These are phyloP conservation scores for Saccharomycopsis vini DNA, from an alignment of 805 yeast species.

Conservation along the genomic window DNA sequence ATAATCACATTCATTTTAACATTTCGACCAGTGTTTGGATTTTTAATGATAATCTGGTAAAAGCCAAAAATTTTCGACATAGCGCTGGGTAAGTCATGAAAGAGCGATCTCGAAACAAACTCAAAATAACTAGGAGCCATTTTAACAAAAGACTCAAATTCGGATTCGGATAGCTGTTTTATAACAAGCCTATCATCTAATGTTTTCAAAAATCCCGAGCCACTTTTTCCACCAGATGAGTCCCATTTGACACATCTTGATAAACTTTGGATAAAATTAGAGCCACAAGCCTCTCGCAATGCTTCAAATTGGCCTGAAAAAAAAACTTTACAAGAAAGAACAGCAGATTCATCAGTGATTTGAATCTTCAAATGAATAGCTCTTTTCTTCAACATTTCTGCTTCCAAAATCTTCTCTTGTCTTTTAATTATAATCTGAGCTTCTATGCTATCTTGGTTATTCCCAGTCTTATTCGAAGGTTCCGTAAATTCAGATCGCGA, in stretches of 20 bases:
- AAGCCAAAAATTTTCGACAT: conserved; percentile 93
- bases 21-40: conserved; percentile 63
- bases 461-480: conserved; percentile 9
- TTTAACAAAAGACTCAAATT: conserved; percentile 85
- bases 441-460: conserved; percentile 23
- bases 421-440: conserved; percentile 4
- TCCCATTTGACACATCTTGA: conserved; percentile 95
- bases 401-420: conserved; percentile 36
- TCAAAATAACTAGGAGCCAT: conserved; percentile 96
- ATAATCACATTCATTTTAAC: conserved; percentile 85
- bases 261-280: conserved; percentile 75
- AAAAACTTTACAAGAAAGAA: conserved; percentile 85
- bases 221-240: conserved; percentile 93
- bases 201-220: conserved; percentile 88
- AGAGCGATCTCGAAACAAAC: conserved; percentile 89
- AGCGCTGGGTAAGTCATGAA: conserved; percentile 91
- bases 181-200: conserved; percentile 82
- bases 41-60: conserved; percentile 84
- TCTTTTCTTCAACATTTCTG: conserved; percentile 66
- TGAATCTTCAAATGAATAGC: conserved; percentile 90
- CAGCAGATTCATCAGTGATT: conserved; percentile 76
- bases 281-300: conserved; percentile 74
- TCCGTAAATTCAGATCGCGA: conserved; percentile 20
- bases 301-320: conserved; percentile 95
- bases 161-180: conserved; percentile 81